Percentiles rank a stretch among this genome's conserved stretches.
These are phyloP conservation scores for Metschnikowia peoriensis DNA, from an alignment of 805 yeast genomes.

Conservation along the genomic window DNA sequence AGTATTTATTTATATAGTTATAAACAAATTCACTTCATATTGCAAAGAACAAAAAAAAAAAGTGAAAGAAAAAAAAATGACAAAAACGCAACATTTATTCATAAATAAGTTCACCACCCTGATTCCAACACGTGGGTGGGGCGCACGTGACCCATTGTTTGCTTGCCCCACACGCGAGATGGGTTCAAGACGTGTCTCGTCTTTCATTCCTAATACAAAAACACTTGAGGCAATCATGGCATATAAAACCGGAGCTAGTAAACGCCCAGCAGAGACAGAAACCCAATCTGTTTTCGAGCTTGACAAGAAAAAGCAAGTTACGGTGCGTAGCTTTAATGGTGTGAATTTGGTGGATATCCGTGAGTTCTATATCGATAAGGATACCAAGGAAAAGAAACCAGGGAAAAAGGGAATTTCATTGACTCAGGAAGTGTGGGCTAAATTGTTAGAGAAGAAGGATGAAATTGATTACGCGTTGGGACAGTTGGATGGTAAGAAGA, in stretches of 20 bases:
- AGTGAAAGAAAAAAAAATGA: too few species aligned
- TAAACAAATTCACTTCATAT: too few species aligned
- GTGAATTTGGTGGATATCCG: constrained; percentile 74
- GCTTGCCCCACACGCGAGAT: not conserved
- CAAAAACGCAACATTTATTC: too few species aligned
- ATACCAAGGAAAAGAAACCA: constrained; percentile 66
- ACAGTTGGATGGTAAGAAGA: constrained; percentile 27
- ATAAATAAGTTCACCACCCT: not conserved
- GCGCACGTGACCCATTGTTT: constrained; percentile 3
- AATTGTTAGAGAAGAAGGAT: constrained; percentile 43
- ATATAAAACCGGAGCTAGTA: not conserved
- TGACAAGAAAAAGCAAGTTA: constrained; percentile 55
- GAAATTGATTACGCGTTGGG: constrained; percentile 52
- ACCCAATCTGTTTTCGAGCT: constrained; percentile 14
- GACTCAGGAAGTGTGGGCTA: constrained; percentile 54
- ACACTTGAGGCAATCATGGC: not conserved
- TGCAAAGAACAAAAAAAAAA: too few species aligned
- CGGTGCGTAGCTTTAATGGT: constrained; percentile 71
- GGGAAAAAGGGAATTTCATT: constrained; percentile 76
- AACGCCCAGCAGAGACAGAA: constrained; percentile 13
- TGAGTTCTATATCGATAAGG: constrained; percentile 61
- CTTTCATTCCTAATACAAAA: not conserved
- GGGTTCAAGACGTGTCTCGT: not conserved
- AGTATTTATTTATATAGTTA: too few species aligned
- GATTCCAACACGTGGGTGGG: not conserved